These are phyloP conservation scores for Hericium coralloides DNA, from an alignment of 768 basidiomycete species.

Conservation along the genomic window DNA sequence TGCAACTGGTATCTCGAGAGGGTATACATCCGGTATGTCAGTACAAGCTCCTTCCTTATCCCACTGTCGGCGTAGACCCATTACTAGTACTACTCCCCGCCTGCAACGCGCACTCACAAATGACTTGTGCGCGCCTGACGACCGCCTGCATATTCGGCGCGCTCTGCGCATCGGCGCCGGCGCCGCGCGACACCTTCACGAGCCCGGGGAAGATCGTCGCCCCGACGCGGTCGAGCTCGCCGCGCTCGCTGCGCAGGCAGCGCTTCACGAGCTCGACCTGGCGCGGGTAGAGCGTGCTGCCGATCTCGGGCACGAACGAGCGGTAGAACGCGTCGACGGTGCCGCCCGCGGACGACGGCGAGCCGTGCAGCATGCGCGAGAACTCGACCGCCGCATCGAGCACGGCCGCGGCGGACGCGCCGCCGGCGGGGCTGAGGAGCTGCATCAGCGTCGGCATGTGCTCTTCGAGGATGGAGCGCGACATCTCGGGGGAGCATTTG, in stretches of 20 bases:
- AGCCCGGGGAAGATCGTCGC: slow-evolving; percentile 83
- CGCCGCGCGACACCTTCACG: slow-evolving; percentile 61
- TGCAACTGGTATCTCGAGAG: neutral
- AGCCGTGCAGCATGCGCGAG: slow-evolving; percentile 80
- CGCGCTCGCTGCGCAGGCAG: slow-evolving; percentile 67
- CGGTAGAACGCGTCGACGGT: slow-evolving; percentile 69
- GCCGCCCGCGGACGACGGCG: slow-evolving; percentile 41
- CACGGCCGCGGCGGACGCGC: slow-evolving; percentile 39
- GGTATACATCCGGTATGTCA: neutral
- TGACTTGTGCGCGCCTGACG: slow-evolving; percentile 76
- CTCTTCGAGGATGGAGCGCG: slow-evolving; percentile 56
- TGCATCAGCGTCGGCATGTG: slow-evolving; percentile 58
- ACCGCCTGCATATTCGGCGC: slow-evolving; percentile 58
- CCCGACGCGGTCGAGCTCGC: slow-evolving; percentile 68
- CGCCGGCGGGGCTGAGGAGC: slow-evolving; percentile 31
- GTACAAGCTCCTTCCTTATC: neutral
- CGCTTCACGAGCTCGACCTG: slow-evolving; percentile 83
- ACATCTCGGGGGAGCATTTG: slow-evolving; percentile 62
- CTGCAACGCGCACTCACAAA: slow-evolving; percentile 74
- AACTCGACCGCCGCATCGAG: slow-evolving; percentile 71
- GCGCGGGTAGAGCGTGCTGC: slow-evolving; percentile 59
- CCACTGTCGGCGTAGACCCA: neutral
- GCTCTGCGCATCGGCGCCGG: slow-evolving; percentile 24
- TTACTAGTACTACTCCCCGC: slow-evolving; percentile 3
- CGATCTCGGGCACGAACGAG: slow-evolving; percentile 79